These are phyloP conservation scores for Ziziphus jujuba DNA, from an alignment of 306 rosid species.

Conservation along the genomic window DNA sequence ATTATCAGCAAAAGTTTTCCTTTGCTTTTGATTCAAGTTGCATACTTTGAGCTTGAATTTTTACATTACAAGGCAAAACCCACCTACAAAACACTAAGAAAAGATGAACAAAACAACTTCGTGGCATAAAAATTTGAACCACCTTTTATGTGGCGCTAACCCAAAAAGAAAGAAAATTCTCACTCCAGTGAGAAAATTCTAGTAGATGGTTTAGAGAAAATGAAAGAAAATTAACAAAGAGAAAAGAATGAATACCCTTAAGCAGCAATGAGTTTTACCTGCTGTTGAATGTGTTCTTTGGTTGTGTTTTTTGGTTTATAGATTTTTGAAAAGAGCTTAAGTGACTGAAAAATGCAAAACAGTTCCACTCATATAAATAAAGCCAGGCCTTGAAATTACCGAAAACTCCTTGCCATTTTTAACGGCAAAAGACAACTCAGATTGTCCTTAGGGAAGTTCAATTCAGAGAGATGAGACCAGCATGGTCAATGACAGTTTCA, in stretches of 20 bases:
- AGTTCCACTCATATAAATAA: neutral
- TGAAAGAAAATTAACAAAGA: neutral
- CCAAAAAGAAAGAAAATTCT: neutral
- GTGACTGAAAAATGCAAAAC: neutral
- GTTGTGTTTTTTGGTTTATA: conserved; percentile 3
- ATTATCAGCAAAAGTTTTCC: neutral
- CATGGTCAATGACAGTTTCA: neutral
- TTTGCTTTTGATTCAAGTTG: neutral
- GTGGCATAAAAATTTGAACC: neutral
- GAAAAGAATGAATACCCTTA: neutral
- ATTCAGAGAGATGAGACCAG: neutral
- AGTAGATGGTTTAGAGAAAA: neutral
- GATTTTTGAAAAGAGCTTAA: neutral
- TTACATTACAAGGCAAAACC: neutral
- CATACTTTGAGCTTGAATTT: neutral
- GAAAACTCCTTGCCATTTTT: conserved; percentile 8
- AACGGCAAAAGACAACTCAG: neutral
- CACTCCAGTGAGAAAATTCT: neutral
- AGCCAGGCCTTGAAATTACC: conserved; percentile 2
- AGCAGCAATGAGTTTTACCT: neutral
- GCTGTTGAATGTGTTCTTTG: neutral
- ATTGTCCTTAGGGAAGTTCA: neutral
- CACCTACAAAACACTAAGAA: neutral
- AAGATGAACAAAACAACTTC: neutral
- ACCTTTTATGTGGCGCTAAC: neutral